These are phyloP conservation scores for Aspergillus pseudonomiae DNA, from an alignment of 2,329 filamentous ascomycete species.

Conservation along the genomic window DNA sequence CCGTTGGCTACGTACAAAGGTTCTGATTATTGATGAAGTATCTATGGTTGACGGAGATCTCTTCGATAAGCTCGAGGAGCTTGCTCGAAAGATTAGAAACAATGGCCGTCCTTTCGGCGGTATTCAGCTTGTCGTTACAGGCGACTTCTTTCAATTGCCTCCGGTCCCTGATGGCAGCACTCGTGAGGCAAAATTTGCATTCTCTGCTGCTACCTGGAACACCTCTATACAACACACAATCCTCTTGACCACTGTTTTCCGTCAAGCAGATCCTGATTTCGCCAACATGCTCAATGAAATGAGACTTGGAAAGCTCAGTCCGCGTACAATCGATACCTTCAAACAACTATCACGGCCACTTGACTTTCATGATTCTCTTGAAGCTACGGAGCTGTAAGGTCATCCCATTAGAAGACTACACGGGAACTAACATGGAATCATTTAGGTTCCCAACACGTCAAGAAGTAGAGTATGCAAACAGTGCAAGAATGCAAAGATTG, in stretches of 20 bases:
- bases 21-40: constrained; percentile 89
- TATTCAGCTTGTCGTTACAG: constrained; percentile 92
- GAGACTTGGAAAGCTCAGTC: constrained; percentile 80
- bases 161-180: constrained; percentile 78
- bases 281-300: constrained; percentile 97
- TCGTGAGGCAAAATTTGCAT: constrained; percentile 81
- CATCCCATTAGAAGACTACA: neutral
- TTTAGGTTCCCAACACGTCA: constrained; percentile 78
- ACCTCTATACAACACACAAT: constrained; percentile 96
- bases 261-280: constrained; percentile 88
- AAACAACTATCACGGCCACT: constrained; percentile 71
- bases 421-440: constrained; percentile 25
- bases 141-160: constrained; percentile 96
- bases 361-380: constrained; percentile 71
- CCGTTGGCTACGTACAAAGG: constrained; percentile 85
- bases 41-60: constrained; percentile 98
- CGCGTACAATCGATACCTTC: constrained; percentile 77
- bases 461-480: constrained; percentile 89
- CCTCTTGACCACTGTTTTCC: constrained; percentile 91
- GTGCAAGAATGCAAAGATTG: constrained; percentile 70
- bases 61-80: constrained; percentile 91
- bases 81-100: constrained; percentile 82
- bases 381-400: constrained; percentile 78
- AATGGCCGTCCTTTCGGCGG: constrained; percentile 93
- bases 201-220: constrained; percentile 88